These are phyloP conservation scores for Erythrobasidium yunnanense DNA, from an alignment of 768 basidiomycete genomes.

Conservation along the genomic window DNA sequence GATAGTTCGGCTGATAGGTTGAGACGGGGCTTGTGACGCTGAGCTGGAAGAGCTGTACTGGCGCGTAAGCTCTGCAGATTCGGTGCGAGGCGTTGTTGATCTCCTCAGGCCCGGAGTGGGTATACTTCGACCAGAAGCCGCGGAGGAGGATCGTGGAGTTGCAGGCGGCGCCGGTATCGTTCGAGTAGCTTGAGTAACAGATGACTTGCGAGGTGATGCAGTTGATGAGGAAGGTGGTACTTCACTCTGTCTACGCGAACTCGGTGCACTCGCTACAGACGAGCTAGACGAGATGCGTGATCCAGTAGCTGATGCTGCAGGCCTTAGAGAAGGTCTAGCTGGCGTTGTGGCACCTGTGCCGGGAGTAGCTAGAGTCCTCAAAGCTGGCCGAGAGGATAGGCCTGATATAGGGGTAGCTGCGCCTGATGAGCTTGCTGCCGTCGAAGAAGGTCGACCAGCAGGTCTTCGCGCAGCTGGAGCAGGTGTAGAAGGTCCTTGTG, in stretches of 20 bases:
- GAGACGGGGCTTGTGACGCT: too few species aligned
- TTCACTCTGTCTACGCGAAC: neutral
- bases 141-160: neutral
- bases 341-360: neutral
- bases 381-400: neutral
- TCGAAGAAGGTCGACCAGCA: neutral
- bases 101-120: neutral
- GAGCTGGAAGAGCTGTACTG: too few species aligned
- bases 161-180: too few species aligned
- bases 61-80: slow-evolving; percentile 46
- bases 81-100: neutral
- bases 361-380: neutral
- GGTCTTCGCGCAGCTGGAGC: neutral
- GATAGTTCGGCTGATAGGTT: too few species aligned
- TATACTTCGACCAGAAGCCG: neutral
- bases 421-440: too few species aligned
- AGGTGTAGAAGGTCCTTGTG: slow-evolving; percentile 9
- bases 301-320: neutral
- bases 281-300: slow-evolving; percentile 12
- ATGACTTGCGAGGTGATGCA: neutral
- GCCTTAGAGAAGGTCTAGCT: neutral
- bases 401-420: too few species aligned
- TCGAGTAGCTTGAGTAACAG: too few species aligned
- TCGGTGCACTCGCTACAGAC: neutral
- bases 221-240: neutral